Conservation (phyloP, 2,329 filamentous ascomycete species). For the Sphaerostilbella broomeana region DNA sequence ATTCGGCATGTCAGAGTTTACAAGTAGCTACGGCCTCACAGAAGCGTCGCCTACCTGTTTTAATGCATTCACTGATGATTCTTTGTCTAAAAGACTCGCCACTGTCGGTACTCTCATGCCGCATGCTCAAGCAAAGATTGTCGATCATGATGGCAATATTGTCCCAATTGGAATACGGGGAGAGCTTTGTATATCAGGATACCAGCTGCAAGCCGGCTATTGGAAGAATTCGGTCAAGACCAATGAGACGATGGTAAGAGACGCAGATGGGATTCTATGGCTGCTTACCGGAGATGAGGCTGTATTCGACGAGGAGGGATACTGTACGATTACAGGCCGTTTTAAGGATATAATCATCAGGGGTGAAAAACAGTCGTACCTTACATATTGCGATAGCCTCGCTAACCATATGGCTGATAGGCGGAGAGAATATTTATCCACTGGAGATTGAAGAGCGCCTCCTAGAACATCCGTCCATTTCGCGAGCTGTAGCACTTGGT, state of each 20-base stretch:
- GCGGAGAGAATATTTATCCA: conserved; percentile 68
- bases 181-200: conserved; percentile 72
- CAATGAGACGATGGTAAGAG: conserved; percentile 49
- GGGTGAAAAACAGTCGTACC: conserved; percentile 32
- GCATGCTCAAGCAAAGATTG: conserved; percentile 70
- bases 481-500: conserved; percentile 62
- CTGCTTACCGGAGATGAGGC: conserved; percentile 63
- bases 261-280: conserved; percentile 53
- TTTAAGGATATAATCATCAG: conserved; percentile 78
- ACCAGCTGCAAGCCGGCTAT: conserved; percentile 63
- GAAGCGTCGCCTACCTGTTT: conserved; percentile 77
- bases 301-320: conserved; percentile 59
- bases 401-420: conserved; percentile 25
- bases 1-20: conserved; percentile 70
- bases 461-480: conserved; percentile 54
- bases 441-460: conserved; percentile 70
- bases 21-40: conserved; percentile 65
- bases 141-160: conserved; percentile 58
- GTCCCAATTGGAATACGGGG: conserved; percentile 62
- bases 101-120: conserved; percentile 74
- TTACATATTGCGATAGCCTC: background rate
- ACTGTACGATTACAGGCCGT: conserved; percentile 65
- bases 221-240: conserved; percentile 71
- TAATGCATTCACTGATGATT: conserved; percentile 70
- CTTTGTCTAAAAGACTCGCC: conserved; percentile 56